A percentile compares a stretch with the other conserved stretches of the same genome.
Conservation (phyloP, 192 early-diverging fungal genomes). For the Coemansia sp. region DNA sequence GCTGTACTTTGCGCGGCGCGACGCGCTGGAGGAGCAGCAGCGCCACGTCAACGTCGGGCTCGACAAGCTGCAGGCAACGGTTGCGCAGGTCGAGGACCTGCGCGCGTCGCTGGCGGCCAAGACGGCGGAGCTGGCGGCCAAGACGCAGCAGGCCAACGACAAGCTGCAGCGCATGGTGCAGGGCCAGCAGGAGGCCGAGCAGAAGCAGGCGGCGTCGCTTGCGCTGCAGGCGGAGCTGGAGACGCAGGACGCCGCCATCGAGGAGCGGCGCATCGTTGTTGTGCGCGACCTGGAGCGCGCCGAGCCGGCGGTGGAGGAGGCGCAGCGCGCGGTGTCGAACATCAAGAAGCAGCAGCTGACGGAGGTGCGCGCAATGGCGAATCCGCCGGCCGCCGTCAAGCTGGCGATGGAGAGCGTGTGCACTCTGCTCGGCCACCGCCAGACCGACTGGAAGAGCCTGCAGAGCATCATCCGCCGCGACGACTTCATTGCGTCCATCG, state of each 20-base stretch:
- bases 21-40: slow-evolving; percentile 97
- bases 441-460: slow-evolving; percentile 89
- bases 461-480: slow-evolving; percentile 89
- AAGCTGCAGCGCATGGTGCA: slow-evolving; percentile 94
- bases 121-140: slow-evolving; percentile 79
- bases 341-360: slow-evolving; percentile 97
- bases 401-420: slow-evolving; percentile 98
- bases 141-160: slow-evolving; percentile 89
- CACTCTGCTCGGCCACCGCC: slow-evolving; percentile 82
- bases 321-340: slow-evolving; percentile 87
- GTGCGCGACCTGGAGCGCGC: slow-evolving; percentile 89
- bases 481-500: slow-evolving; percentile 96
- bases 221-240: slow-evolving; percentile 77
- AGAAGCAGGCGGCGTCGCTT: slow-evolving; percentile 79
- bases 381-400: slow-evolving; percentile 95
- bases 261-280: slow-evolving; percentile 76
- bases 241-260: slow-evolving; percentile 72
- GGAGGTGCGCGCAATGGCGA: slow-evolving; percentile 95
- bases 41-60: slow-evolving; percentile 97
- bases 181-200: slow-evolving; percentile 93
- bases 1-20: slow-evolving; percentile 89
- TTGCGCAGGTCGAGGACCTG: slow-evolving; percentile 93
- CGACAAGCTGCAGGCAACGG: slow-evolving; percentile 93
- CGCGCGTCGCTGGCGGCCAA: slow-evolving; percentile 83
- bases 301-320: slow-evolving; percentile 95